A percentile compares a stretch with the other conserved stretches of the same genome.
phyloP scores from a whole-genome alignment of 129 eudicot species.

The Escallonia rubra region DNA sequence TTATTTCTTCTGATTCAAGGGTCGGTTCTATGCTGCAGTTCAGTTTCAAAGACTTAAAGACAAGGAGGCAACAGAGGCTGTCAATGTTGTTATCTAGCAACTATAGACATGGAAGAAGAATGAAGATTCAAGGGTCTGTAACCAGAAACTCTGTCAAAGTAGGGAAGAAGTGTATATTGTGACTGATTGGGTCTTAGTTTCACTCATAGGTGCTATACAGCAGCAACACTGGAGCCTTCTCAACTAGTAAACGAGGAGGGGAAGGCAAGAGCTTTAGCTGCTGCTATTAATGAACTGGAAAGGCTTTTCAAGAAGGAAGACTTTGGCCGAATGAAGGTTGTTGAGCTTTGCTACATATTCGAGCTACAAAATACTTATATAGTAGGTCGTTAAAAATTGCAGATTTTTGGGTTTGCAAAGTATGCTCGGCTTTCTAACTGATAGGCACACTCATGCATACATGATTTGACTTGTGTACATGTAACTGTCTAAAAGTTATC shows the following conservation, averaged over 20 bases:
- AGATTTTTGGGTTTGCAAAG: too few species aligned
- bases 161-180: background rate
- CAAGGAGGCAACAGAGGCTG: slow-evolving; percentile 61
- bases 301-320: slow-evolving; percentile 78
- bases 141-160: slow-evolving; percentile 3
- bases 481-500: too few species aligned
- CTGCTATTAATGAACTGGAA: slow-evolving; percentile 84
- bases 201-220: slow-evolving; percentile 51
- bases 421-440: too few species aligned
- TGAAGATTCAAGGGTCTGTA: slow-evolving; percentile 36
- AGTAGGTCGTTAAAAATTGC: too few species aligned
- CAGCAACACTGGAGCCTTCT: slow-evolving; percentile 74
- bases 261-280: slow-evolving; percentile 77
- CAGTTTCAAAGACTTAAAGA: slow-evolving; percentile 57
- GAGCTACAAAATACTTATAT: too few species aligned
- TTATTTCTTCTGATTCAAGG: slow-evolving; percentile 34
- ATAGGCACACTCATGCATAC: too few species aligned
- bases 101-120: slow-evolving; percentile 18
- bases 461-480: too few species aligned
- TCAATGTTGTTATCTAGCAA: slow-evolving; percentile 37
- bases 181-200: slow-evolving; percentile 19
- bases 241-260: slow-evolving; percentile 58
- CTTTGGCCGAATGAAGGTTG: slow-evolving; percentile 87
- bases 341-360: background rate
- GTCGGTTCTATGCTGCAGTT: slow-evolving; percentile 62